Evolutionary conservation across 805 yeast species (phyloP), one percentile per base, ranked within the genome.

Genomic region (Starmera amethionina): DNA sequence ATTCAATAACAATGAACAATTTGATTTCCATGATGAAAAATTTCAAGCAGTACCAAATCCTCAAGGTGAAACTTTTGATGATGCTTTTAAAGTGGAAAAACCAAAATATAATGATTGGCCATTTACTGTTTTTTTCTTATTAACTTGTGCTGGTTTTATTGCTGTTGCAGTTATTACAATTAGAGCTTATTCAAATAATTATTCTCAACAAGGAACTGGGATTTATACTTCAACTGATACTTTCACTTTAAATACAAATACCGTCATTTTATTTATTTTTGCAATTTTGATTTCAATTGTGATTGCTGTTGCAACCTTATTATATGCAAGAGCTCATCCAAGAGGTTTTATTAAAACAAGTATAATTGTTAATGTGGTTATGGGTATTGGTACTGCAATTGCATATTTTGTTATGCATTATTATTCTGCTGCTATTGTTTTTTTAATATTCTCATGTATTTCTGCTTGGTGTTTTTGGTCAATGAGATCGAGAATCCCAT

Each of bases 401-500:
- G 80, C 75, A 60, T 84, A 82, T 54, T 69, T 88, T 50, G 78
- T 70, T 1, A 68, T 72, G 48, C 65, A 68, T 29, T 82, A 84
- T 59, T 86, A 80, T 67, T 79, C 90, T 5, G 90, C 94, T 0
- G 96, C 87, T 3, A 67, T 84, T 44, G 87, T 81, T 31, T 82
- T 80, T 47, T 62, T 82, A 46, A 69, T 80, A 1, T 82, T 84
- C 58, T 71, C 88, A 0, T 54, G 72, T 3, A 59, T 82, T 40
- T 70, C 79, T 19, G 85, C 84, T 8, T 77, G 73, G 67, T 73
- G 79, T 54, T 86, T 80, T 61, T 84, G 86, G 85, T 59, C 73
- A 7, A 75, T 82, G 65, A 69, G 93, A 46, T 55, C 61, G 8
- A 66, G 93, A 49, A 83, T 84, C 42, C 89, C 90, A 5, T 73